Percentiles rank a stretch among this genome's conserved stretches.
Conservation (phyloP, 2,329 filamentous ascomycete genomes). For the Colletotrichum sp. region DNA sequence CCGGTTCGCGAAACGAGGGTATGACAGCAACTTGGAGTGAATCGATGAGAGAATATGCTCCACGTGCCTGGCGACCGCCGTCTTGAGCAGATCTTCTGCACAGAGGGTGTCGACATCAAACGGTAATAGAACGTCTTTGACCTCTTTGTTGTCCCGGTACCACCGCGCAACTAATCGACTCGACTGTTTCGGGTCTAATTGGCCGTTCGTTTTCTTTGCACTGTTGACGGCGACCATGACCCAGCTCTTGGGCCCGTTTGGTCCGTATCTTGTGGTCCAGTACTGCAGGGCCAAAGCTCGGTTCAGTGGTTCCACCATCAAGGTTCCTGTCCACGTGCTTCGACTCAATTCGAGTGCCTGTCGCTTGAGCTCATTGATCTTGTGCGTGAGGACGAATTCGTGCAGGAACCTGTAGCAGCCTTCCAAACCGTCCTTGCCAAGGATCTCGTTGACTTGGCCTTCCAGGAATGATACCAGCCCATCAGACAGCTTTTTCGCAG, state of each 20-base stretch:
- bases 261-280: conserved; percentile 71
- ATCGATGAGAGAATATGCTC: conserved; percentile 74
- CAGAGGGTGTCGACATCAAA: conserved; percentile 74
- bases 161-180: conserved; percentile 73
- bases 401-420: conserved; percentile 90
- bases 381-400: conserved; percentile 87
- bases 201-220: conserved; percentile 53
- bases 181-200: conserved; percentile 46
- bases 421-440: conserved; percentile 72
- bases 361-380: conserved; percentile 80
- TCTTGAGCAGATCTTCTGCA: conserved; percentile 74
- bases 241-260: conserved; percentile 80
- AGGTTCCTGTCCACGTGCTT: conserved; percentile 77
- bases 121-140: conserved; percentile 69
- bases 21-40: conserved; percentile 62
- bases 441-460: conserved; percentile 70
- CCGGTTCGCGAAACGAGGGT: conserved; percentile 65
- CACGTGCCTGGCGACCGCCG: conserved; percentile 77
- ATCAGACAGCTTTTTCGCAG: conserved; percentile 65
- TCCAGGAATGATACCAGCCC: conserved; percentile 72
- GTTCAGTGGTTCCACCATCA: conserved; percentile 81
- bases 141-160: conserved; percentile 83
- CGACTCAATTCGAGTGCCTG: conserved; percentile 76
- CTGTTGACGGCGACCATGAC: conserved; percentile 84
- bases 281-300: conserved; percentile 89